Percentiles rank a stretch among this genome's conserved stretches.
phyloP scores from a whole-genome alignment of 306 rosid genomes.

The Luffa aegyptiaca region DNA sequence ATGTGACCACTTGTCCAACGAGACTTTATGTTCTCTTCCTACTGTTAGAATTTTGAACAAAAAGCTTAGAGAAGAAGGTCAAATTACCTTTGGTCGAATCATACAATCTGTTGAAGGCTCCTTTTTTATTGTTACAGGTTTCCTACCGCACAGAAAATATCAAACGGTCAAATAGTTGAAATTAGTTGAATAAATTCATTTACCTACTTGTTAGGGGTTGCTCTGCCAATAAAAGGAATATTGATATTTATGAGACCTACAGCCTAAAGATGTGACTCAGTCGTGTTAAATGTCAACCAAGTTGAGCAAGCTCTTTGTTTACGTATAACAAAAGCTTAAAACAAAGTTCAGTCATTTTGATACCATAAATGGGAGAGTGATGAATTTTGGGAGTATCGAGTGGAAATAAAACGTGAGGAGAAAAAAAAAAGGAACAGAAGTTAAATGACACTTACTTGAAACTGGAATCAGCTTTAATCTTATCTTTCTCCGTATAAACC shows the following conservation, averaged over 20 bases:
- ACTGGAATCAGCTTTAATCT: conserved; percentile 25
- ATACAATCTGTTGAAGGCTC: conserved; percentile 14
- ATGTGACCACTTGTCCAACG: neutral
- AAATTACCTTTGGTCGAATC: conserved; percentile 38
- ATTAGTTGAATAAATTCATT: neutral
- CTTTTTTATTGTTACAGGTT: conserved; percentile 25
- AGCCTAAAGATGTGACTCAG: neutral
- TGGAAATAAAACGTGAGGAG: neutral
- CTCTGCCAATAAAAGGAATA: neutral
- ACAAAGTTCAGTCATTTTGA: neutral
- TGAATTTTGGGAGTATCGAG: neutral
- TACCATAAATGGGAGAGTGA: neutral
- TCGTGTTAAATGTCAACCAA: neutral
- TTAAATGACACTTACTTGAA: conserved; percentile 20
- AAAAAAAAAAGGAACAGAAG: neutral
- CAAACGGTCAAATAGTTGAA: conserved; percentile 6
- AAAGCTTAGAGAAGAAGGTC: conserved; percentile 3
- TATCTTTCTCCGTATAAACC: conserved; percentile 38
- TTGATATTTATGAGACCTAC: neutral
- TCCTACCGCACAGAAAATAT: conserved; percentile 24
- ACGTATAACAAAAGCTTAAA: neutral
- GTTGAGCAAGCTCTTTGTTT: neutral
- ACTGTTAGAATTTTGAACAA: neutral
- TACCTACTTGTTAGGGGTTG: neutral
- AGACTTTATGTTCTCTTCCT: neutral